Conservation (phyloP, 2,329 filamentous ascomycete species). For the Paradendryphiella salina region DNA sequence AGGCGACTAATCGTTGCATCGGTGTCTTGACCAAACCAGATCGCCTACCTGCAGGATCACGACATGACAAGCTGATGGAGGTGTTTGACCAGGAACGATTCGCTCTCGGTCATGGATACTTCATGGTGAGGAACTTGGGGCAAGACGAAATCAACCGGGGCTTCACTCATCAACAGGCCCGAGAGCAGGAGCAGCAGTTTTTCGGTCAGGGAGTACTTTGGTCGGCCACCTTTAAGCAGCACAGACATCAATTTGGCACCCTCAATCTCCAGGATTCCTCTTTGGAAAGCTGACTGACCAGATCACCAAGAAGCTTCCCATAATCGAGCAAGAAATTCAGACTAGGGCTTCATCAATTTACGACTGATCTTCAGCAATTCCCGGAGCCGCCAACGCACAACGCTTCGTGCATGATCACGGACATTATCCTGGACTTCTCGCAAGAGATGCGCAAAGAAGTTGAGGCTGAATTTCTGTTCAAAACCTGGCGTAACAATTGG, state of each 20-base stretch:
- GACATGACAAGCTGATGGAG: constrained; percentile 59
- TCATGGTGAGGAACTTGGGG: constrained; percentile 68
- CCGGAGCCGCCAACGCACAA: constrained; percentile 69
- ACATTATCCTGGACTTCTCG: constrained; percentile 62
- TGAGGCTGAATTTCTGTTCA: constrained; percentile 51
- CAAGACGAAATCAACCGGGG: constrained; percentile 54
- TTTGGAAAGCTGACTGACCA: constrained; percentile 55
- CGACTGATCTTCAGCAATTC: constrained; percentile 59
- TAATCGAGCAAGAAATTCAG: constrained; percentile 51
- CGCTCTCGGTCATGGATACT: constrained; percentile 73
- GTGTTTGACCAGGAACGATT: constrained; percentile 68
- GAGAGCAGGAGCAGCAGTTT: constrained; percentile 55
- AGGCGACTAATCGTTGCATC: constrained; percentile 51
- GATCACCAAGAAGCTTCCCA: constrained; percentile 47
- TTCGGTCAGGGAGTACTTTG: constrained; percentile 55
- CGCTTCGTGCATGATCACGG: constrained; percentile 66
- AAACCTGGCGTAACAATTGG: constrained; percentile 52
- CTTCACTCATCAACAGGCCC: constrained; percentile 53
- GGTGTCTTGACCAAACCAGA: constrained; percentile 83
- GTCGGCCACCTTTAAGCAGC: constrained; percentile 47
- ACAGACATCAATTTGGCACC: constrained; percentile 57
- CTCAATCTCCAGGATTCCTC: constrained; percentile 54
- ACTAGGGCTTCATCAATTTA: constrained; percentile 57
- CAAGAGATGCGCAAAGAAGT: constrained; percentile 58
- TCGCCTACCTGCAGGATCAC: constrained; percentile 59